Conservation (phyloP, 768 basidiomycete species). For the Xanthoconium purpureum region DNA sequence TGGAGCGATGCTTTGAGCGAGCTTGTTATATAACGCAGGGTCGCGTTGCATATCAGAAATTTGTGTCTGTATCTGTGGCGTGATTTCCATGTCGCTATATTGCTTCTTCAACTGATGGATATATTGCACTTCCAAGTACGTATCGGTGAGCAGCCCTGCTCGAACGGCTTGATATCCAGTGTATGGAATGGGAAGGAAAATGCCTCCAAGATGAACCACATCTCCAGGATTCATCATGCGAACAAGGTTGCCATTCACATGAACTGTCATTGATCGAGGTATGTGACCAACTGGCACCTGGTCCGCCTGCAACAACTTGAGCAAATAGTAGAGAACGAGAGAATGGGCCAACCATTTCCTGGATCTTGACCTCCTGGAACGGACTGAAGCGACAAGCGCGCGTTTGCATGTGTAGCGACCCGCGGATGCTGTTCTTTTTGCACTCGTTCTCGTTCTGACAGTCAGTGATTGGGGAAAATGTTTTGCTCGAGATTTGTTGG, state of each 20-base stretch:
- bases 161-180: conserved; percentile 96
- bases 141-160: conserved; percentile 94
- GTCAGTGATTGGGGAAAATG: conserved; percentile 84
- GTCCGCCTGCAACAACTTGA: conserved; percentile 62
- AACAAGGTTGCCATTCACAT: conserved; percentile 86
- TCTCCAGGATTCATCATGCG: conserved; percentile 94
- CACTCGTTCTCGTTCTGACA: conserved; percentile 88
- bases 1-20: conserved; percentile 93
- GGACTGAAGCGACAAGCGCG: conserved; percentile 95
- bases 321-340: background rate
- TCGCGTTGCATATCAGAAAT: conserved; percentile 70
- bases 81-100: conserved; percentile 91
- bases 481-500: conserved; percentile 91
- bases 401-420: conserved; percentile 97
- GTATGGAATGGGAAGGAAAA: conserved; percentile 96
- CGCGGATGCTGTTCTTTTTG: conserved; percentile 79
- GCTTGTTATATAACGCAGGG: conserved; percentile 78
- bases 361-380: conserved; percentile 98
- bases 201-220: conserved; percentile 91
- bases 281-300: conserved; percentile 99
- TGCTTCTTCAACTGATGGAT: conserved; percentile 96
- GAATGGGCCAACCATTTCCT: conserved; percentile 78
- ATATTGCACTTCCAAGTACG: conserved; percentile 89
- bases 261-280: conserved; percentile 96
- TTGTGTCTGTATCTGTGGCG: conserved; percentile 71